These are phyloP conservation scores for Kingdonia uniflora DNA, from an alignment of 164 flowering plant species.

Conservation along the genomic window DNA sequence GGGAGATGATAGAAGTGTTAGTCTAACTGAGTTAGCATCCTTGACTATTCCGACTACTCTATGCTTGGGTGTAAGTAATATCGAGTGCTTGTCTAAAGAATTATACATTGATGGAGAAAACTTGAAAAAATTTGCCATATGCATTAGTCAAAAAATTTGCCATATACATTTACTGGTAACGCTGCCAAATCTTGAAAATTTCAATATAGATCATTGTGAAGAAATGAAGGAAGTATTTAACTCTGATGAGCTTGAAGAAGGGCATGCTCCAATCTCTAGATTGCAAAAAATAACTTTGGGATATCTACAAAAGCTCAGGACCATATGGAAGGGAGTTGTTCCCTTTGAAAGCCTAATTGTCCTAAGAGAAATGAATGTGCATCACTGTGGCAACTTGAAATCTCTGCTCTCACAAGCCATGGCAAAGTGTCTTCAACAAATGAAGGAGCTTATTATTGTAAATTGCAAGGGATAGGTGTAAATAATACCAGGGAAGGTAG, in stretches of 20 bases:
- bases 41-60: not conserved
- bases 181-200: not conserved
- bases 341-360: too few species aligned
- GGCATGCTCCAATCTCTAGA: not conserved
- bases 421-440: not conserved
- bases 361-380: not conserved
- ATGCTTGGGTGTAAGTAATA: not conserved
- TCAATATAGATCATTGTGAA: too few species aligned
- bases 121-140: not conserved
- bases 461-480: not conserved
- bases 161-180: not conserved
- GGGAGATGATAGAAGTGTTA: not conserved
- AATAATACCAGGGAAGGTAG: too few species aligned
- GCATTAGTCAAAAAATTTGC: not conserved
- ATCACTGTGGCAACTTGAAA: not conserved
- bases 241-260: not conserved
- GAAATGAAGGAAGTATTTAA: too few species aligned
- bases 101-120: not conserved
- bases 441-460: too few species aligned
- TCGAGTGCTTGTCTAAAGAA: too few species aligned
- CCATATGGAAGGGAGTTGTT: slow-evolving; percentile 2
- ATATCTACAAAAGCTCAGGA: not conserved
- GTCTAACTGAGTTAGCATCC: not conserved
- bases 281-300: not conserved
- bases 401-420: not conserved